Percentiles rank a stretch among this genome's conserved stretches.
phyloP scores from a whole-genome alignment of 768 basidiomycete genomes.

The Kwoniella bestiolae region DNA sequence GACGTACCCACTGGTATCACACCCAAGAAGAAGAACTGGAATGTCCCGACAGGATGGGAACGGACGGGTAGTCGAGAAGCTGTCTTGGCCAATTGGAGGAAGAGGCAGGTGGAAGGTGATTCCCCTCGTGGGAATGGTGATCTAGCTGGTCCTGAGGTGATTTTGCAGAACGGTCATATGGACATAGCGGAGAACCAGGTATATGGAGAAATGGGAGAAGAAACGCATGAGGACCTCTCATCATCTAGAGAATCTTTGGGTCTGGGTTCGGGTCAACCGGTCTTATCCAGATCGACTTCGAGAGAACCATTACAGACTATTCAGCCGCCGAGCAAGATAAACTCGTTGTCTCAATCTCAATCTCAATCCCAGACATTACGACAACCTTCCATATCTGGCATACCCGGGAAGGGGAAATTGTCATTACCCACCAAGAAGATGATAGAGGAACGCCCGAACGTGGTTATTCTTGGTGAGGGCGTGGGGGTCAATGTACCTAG shows the following conservation, averaged over 20 bases:
- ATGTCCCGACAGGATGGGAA: conserved; percentile 48
- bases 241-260: conserved; percentile 1
- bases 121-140: not conserved
- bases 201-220: not conserved
- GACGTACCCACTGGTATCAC: conserved; percentile 53
- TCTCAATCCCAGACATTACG: not conserved
- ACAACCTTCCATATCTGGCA: conserved; percentile 7
- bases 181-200: too few species aligned
- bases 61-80: conserved; percentile 44
- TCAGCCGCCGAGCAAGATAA: not conserved
- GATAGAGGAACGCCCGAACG: conserved; percentile 21
- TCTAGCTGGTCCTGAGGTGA: not conserved
- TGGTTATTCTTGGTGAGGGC: conserved; percentile 27
- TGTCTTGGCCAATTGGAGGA: conserved; percentile 28
- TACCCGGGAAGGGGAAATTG: conserved; percentile 3
- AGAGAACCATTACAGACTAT: not conserved
- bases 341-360: not conserved
- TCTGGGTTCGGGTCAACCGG: too few species aligned
- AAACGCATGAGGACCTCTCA: not conserved
- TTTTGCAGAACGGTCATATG: too few species aligned
- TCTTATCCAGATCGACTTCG: not conserved
- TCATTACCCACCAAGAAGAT: conserved; percentile 15
- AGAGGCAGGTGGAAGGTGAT: not conserved
- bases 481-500: conserved; percentile 28
- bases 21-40: conserved; percentile 51